A percentile compares a stretch with the other conserved stretches of the same genome.
These are phyloP conservation scores for apple (Malus domestica) DNA, from an alignment of 306 rosid genomes.

Conservation along the genomic window DNA sequence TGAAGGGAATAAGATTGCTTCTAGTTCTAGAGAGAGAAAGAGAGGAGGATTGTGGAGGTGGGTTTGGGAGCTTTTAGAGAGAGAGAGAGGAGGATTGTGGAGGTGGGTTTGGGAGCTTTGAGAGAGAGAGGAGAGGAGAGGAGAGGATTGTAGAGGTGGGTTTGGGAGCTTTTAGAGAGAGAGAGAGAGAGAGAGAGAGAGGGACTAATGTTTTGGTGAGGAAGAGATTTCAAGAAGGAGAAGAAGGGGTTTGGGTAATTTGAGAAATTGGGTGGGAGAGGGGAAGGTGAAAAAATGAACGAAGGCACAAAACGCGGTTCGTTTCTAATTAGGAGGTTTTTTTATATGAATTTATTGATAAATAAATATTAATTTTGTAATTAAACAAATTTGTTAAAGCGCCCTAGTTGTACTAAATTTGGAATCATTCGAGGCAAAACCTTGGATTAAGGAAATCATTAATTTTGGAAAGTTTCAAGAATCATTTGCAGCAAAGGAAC, in stretches of 20 bases:
- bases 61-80: constrained; percentile 15
- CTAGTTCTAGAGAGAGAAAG: neutral
- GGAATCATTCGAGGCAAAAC: neutral
- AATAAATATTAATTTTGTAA: neutral
- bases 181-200: constrained; percentile 8
- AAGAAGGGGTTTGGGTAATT: neutral
- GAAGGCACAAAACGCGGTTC: neutral
- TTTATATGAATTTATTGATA: neutral
- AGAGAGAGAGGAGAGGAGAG: neutral
- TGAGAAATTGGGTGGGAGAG: neutral
- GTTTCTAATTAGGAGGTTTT: neutral
- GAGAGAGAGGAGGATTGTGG: constrained; percentile 5
- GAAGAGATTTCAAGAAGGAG: constrained; percentile 38
- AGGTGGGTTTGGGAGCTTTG: neutral
- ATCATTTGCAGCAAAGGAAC: neutral
- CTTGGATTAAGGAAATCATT: neutral
- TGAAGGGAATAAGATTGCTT: constrained; percentile 1
- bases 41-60: neutral
- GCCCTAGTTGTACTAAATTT: neutral
- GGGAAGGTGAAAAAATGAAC: constrained; percentile 14
- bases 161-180: constrained; percentile 19
- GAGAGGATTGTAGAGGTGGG: neutral
- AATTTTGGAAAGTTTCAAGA: neutral
- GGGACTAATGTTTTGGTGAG: constrained; percentile 7
- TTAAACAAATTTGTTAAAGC: neutral